Base-by-base conservation (phyloP, 305 asterid genomes). In the Ajuga reptans region DNA sequence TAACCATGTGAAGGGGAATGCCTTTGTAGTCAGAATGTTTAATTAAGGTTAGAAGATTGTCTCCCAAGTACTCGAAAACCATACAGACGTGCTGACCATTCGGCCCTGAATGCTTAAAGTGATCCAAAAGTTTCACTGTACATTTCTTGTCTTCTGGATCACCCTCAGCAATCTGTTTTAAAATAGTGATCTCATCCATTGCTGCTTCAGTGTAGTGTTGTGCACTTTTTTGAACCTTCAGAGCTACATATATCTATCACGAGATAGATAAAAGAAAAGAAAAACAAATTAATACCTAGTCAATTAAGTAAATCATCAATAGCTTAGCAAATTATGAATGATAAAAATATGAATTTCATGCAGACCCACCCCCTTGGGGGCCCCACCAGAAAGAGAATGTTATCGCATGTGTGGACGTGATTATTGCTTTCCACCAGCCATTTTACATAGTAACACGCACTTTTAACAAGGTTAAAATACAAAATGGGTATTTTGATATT, bases 51-150 rank as follows among this genome's bases (percentile, higher is more conserved):
- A 91, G 71, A 73, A 91, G 96, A 82, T 89, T 91, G 71, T 91
- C 97, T 31, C 97, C 95, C 76, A 91, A 75, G 71, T 87, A 91
- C 74, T 91, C 97, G 54, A 91, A 91, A 42, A 91, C 92, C 97
- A 91, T 91, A 79, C 97, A 91, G 33, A 91, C 87, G n/a, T 91
- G 97, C 80, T 89, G 97, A 58, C 97, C 97, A 73, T 91, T 91
- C 0, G 95, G 96, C 34, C 97, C 97, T 12, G 95, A 89, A 83
- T 87, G 97, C 92, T 91, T 91, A 71, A 91, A 91, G 74, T 91
- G 88, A 80, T 91, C 97, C 85, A 91, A 70, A 66, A 91, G 86
- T 79, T 88, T 91, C 71, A 91, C 97, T 11, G 82, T 92, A 81
- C 84, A 84, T 78, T 83, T 91, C 62, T 77, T 69, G 71, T 91